Percentiles rank a stretch among this genome's conserved stretches.
Conservation (phyloP, 192 early-diverging fungal species). For the Phycomyces blakesleeanus region DNA sequence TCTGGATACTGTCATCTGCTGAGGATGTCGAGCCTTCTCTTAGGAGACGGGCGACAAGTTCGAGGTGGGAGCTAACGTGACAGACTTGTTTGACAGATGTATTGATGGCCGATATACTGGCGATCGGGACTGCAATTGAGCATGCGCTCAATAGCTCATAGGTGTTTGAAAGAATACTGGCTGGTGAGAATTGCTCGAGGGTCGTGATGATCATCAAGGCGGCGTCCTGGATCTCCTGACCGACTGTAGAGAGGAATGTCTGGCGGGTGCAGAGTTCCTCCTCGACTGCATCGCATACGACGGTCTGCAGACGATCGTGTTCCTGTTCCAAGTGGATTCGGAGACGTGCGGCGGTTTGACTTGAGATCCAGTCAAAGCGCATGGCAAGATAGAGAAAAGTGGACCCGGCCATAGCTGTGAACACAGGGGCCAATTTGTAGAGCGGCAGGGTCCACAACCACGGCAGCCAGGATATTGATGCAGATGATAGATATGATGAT, state of each 20-base stretch:
- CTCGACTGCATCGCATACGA: neutral
- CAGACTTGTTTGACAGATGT: slow-evolving; percentile 47
- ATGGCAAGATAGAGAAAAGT: neutral
- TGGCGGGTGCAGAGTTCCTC: neutral
- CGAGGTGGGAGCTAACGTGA: slow-evolving; percentile 42
- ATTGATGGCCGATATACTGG: slow-evolving; percentile 45
- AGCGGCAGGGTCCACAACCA: too few species aligned
- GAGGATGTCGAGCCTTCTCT: neutral
- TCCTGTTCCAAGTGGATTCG: neutral
- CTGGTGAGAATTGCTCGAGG: slow-evolving; percentile 49
- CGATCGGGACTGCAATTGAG: slow-evolving; percentile 50
- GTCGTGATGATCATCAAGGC: slow-evolving; percentile 42
- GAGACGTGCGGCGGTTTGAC: neutral
- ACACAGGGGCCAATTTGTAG: too few species aligned
- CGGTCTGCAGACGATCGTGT: neutral
- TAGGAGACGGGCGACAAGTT: slow-evolving; percentile 39
- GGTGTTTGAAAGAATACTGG: slow-evolving; percentile 33
- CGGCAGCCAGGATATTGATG: too few species aligned
- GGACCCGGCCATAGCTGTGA: too few species aligned
- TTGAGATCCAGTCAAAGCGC: neutral
- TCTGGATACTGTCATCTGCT: neutral
- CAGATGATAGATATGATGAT: too few species aligned
- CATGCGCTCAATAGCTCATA: slow-evolving; percentile 53
- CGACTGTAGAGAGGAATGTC: slow-evolving; percentile 30
- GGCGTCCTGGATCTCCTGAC: slow-evolving; percentile 41